Evolutionary conservation across 2,329 filamentous ascomycete species (phyloP), one percentile per base, ranked within the genome.

Genomic region (Aspergillus sp.): DNA sequence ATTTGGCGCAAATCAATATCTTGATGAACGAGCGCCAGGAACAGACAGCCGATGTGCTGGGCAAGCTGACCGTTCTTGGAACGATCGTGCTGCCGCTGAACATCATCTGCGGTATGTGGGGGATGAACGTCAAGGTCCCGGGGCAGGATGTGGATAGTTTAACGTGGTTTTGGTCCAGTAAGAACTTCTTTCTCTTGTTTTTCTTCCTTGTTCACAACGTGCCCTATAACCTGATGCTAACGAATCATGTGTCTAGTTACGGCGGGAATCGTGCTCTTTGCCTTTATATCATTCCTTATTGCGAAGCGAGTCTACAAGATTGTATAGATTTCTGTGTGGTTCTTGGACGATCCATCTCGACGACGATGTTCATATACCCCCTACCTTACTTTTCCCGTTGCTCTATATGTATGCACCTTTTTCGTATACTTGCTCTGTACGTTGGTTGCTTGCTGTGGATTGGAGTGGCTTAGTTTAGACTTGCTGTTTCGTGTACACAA

Each of bases 21-120:
- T 88, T 92, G 70, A 98, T 98, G 94, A 97, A 97, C 76, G 94
- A 98, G 80, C 89, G 95, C 51, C 91, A 96, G 74, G 94, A 99
- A 75, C 89, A 96, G 78, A 99, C 95, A 1, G 92, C 92, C 46
- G 94, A 99, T 73, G 92, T 97, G 1, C 85, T 99, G 12, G 93
- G 93, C 64, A 96, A 95, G 76, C 84, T 99, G 61, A 98, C 95
- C 0, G 95, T 99, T 1, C 83, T 99, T 1, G 95, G 95, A 65
- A 99, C 95, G 6, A 98, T 99, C 67, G 94, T 99, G 3, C 81
- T 99, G 58, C 95, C 95, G 11, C 96, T 99, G 93, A 99, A 99
- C 74, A 96, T 99, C 73, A 94, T 99, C 70, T 98, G 95, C 2
- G 95, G 95, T 67, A 87, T 98, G 69, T 99, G 94, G 93, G 95